phyloP scores from a whole-genome alignment of 495 filamentous ascomycete species.

The Sordaria brevicollis region DNA sequence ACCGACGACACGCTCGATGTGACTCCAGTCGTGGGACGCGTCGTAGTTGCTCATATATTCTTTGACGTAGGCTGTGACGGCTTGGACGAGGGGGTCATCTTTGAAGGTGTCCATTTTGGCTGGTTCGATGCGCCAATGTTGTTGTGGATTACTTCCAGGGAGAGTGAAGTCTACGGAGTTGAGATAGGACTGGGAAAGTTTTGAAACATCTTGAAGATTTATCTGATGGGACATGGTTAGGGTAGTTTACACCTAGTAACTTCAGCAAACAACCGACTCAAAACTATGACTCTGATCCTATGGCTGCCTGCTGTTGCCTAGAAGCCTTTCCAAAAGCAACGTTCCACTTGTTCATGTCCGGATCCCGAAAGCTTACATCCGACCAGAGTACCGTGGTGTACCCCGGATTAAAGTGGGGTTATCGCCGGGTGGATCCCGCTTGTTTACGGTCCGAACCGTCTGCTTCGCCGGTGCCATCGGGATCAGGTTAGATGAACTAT shows the following conservation, averaged over 20 bases:
- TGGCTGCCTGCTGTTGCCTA: background rate
- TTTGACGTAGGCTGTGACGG: slow-evolving; percentile 48
- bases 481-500: background rate
- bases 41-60: slow-evolving; percentile 75
- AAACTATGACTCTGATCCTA: background rate
- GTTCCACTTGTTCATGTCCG: background rate
- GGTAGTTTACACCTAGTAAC: background rate
- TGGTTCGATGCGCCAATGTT: slow-evolving; percentile 6
- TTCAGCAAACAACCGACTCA: background rate
- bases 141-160: no score
- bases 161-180: background rate
- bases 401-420: background rate
- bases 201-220: background rate
- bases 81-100: slow-evolving; percentile 31
- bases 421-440: background rate
- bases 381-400: background rate
- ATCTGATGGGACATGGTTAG: background rate
- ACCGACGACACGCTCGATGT: slow-evolving; percentile 68
- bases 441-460: background rate
- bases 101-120: slow-evolving; percentile 17
- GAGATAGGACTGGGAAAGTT: background rate
- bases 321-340: background rate
- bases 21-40: slow-evolving; percentile 73
- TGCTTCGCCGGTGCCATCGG: background rate
- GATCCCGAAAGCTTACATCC: background rate